phyloP scores from a whole-genome alignment of 2,329 filamentous ascomycete species.

The Pleochaeta shiraiana region DNA sequence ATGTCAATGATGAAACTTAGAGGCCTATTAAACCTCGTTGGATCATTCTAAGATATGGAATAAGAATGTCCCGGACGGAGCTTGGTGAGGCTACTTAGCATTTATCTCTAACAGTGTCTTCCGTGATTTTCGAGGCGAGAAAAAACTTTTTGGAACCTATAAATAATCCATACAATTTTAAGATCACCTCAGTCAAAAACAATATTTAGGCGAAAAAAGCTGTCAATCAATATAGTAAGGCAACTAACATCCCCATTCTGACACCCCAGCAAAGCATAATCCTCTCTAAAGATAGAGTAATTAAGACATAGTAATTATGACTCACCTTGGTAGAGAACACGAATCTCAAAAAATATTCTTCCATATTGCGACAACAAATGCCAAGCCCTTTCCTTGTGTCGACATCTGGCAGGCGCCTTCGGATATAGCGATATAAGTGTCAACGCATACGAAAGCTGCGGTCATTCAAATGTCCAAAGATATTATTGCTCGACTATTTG shows the following conservation, averaged over 20 bases:
- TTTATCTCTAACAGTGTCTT: neutral
- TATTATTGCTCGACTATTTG: neutral
- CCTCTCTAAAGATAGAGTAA: neutral
- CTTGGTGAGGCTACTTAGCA: neutral
- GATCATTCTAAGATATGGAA: neutral
- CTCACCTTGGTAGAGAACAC: neutral
- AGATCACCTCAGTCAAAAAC: neutral
- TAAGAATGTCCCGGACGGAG: neutral
- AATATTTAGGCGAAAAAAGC: neutral
- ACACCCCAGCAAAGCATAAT: neutral
- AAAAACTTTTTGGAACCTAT: neutral
- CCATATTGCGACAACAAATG: neutral
- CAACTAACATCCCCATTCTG: neutral
- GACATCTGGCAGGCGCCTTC: neutral
- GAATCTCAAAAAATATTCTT: neutral
- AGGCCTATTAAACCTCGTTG: neutral
- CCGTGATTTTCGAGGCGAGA: neutral
- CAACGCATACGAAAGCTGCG: neutral
- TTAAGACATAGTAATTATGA: neutral
- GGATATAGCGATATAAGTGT: neutral
- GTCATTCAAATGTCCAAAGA: neutral
- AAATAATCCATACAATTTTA: neutral
- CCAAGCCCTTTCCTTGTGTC: neutral
- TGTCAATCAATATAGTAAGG: neutral
- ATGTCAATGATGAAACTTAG: neutral